Conservation (phyloP, 169 alveolate genomes). For the Plasmodium berghei region DNA sequence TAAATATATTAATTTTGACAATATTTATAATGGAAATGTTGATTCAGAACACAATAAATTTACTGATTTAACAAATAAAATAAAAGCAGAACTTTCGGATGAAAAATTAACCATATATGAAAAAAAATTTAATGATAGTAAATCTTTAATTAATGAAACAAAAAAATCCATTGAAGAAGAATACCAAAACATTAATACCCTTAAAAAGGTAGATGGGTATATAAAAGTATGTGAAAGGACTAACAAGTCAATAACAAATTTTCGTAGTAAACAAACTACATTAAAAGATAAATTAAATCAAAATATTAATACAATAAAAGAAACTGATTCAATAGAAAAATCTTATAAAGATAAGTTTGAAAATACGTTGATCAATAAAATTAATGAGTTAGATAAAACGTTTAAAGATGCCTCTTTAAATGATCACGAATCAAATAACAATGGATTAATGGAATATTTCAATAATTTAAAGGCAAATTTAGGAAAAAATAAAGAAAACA, state of each 20-base stretch:
- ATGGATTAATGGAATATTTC: no score
- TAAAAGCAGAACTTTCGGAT: background rate
- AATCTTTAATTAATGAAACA: background rate
- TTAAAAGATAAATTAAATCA: constrained; percentile 6
- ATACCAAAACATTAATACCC: constrained; percentile 1
- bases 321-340: constrained; percentile 6
- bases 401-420: no score
- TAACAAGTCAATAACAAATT: background rate
- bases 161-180: constrained; percentile 4
- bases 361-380: background rate
- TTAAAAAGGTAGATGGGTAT: background rate
- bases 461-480: no score
- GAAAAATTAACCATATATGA: constrained; percentile 2
- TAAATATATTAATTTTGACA: no score
- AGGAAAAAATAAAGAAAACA: no score
- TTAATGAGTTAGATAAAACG: no score
- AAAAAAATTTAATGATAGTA: background rate
- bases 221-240: background rate
- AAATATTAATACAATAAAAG: constrained; percentile 1
- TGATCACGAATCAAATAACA: no score
- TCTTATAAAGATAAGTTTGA: background rate
- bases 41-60: no score
- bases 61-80: no score
- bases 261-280: background rate
- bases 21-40: no score